Evolutionary conservation across 2,329 filamentous ascomycete species (phyloP).

Genomic region (Alternaria sp.): DNA sequence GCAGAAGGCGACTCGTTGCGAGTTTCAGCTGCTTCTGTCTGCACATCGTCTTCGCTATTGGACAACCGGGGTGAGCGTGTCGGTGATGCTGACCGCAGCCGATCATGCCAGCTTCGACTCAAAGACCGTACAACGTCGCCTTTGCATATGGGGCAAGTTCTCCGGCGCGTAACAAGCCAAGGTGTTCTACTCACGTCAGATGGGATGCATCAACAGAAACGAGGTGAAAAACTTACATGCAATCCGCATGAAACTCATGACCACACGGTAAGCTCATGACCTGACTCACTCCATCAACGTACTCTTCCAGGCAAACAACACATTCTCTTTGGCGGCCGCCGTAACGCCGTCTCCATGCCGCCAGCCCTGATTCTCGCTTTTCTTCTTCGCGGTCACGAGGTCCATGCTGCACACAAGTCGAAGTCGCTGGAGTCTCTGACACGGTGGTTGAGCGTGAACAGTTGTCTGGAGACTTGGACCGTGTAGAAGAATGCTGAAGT

Average conservation of each 20-base stretch:
- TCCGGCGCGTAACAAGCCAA: conserved; percentile 92
- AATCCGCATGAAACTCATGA: conserved; percentile 96
- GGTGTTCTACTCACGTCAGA: conserved; percentile 72
- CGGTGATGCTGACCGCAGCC: conserved; percentile 33
- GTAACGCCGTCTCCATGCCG: conserved; percentile 66
- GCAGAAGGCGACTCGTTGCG: conserved; percentile 61
- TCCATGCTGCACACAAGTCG: conserved; percentile 39
- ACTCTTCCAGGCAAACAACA: conserved; percentile 96
- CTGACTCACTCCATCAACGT: conserved; percentile 88
- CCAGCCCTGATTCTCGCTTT: conserved; percentile 61
- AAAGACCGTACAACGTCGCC: conserved; percentile 80
- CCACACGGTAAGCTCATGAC: conserved; percentile 98
- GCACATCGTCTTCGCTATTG: conserved; percentile 54
- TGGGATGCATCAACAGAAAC: neutral
- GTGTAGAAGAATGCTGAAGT: conserved; percentile 61
- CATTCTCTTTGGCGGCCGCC: conserved; percentile 80
- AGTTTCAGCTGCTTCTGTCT: conserved; percentile 56
- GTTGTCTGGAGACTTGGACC: conserved; percentile 54
- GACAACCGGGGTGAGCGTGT: conserved; percentile 31
- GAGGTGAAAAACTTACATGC: conserved; percentile 78
- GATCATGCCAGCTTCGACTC: conserved; percentile 47
- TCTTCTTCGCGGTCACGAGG: conserved; percentile 57
- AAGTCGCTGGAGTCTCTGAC: conserved; percentile 62
- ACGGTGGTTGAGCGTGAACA: conserved; percentile 72
- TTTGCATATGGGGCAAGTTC: conserved; percentile 99